These are phyloP conservation scores for Suillus discolor DNA, from an alignment of 768 basidiomycete genomes.

Conservation along the genomic window DNA sequence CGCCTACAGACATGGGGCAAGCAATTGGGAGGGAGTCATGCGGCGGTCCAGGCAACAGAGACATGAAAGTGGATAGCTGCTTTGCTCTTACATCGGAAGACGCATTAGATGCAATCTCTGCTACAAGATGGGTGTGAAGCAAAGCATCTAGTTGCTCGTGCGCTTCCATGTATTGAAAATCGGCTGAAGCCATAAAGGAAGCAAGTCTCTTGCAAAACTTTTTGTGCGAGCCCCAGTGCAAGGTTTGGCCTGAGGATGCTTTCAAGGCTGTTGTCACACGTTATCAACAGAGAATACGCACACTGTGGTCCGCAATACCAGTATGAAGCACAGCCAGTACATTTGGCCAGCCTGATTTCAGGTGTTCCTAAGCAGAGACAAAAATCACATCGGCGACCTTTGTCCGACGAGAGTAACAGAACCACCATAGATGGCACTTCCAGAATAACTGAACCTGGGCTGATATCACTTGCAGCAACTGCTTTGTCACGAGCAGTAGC, in stretches of 20 bases:
- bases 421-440: conserved; percentile 46
- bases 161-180: conserved; percentile 49
- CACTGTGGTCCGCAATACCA: conserved; percentile 75
- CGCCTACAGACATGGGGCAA: conserved; percentile 34
- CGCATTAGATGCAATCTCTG: conserved; percentile 32
- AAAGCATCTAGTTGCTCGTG: conserved; percentile 64
- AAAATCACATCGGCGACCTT: conserved; percentile 66
- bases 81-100: conserved; percentile 24
- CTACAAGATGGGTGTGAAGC: conserved; percentile 64
- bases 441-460: conserved; percentile 53
- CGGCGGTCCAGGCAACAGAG: conserved; percentile 48
- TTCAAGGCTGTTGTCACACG: conserved; percentile 12
- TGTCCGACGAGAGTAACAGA: conserved; percentile 55
- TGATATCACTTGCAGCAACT: conserved; percentile 40
- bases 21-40: conserved; percentile 27
- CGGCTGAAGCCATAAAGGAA: conserved; percentile 45
- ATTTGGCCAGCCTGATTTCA: conserved; percentile 48
- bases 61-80: conserved; percentile 39
- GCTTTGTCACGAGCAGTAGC: conserved; percentile 53
- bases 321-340: conserved; percentile 67
- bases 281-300: conserved; percentile 36
- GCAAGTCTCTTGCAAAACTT: conserved; percentile 66
- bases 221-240: conserved; percentile 69
- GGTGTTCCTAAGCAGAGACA: conserved; percentile 47
- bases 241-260: conserved; percentile 56